phyloP scores from a whole-genome alignment of 257 asterid species.

The Nyctanthes arbortristis region DNA sequence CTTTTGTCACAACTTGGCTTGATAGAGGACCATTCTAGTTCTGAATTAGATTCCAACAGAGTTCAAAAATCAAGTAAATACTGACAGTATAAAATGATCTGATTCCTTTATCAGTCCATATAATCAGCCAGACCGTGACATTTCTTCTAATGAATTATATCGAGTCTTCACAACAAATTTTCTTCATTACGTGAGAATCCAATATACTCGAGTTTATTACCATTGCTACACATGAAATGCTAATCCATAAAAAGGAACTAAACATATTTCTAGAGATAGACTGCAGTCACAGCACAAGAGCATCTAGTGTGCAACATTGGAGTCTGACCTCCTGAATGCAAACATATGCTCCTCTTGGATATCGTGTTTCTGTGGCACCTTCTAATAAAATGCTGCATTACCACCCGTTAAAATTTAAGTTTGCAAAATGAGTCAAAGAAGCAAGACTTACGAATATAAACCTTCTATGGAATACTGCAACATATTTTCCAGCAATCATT shows the following conservation, averaged over 20 bases:
- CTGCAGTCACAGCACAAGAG: background rate
- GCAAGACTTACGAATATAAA: background rate
- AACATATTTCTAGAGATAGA: background rate
- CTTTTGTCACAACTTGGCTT: background rate
- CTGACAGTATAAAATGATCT: background rate
- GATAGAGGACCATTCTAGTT: background rate
- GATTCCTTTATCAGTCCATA: background rate
- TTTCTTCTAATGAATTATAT: background rate
- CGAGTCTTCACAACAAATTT: constrained; percentile 9
- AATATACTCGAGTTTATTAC: background rate
- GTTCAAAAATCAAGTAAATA: background rate
- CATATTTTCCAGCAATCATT: constrained; percentile 1
- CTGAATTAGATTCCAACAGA: background rate
- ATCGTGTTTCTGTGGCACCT: background rate
- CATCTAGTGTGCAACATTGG: background rate
- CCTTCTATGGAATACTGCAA: background rate
- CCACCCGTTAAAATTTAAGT: background rate
- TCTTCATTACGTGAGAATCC: background rate
- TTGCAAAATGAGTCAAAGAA: background rate
- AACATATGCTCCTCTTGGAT: background rate
- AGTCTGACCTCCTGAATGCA: background rate
- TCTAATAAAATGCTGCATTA: background rate
- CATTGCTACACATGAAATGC: constrained; percentile 2
- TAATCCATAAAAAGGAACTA: background rate
- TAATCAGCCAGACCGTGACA: background rate